Evolutionary conservation across 2,329 filamentous ascomycete genomes (phyloP).

Genomic region (Microcera coccophila): DNA sequence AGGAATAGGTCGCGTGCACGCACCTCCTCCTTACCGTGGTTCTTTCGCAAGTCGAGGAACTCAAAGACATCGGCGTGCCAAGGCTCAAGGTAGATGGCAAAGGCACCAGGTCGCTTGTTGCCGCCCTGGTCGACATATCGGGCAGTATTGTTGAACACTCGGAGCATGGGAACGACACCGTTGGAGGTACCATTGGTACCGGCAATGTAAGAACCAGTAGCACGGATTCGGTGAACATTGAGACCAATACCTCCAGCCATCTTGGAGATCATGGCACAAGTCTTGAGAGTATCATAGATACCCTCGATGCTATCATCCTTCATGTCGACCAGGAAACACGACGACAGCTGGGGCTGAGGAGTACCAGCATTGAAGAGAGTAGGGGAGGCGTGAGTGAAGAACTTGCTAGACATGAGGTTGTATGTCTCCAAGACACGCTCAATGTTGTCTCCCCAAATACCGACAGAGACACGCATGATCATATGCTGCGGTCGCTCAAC

Average conservation of each 20-base stretch:
- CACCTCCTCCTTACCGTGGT: conserved; percentile 97
- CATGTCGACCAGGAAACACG: conserved; percentile 99
- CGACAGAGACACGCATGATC: conserved; percentile 98
- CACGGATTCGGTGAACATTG: conserved; percentile 93
- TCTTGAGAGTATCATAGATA: conserved; percentile 99
- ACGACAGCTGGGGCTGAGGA: conserved; percentile 88
- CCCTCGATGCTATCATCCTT: conserved; percentile 99
- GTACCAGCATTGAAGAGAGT: conserved; percentile 98
- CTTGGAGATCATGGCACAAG: conserved; percentile 99
- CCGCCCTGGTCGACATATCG: conserved; percentile 98
- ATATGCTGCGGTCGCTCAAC: conserved; percentile 97
- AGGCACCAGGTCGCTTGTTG: conserved; percentile 97
- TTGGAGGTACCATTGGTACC: conserved; percentile 98
- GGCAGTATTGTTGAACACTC: conserved; percentile 98
- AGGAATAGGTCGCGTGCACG: conserved; percentile 97
- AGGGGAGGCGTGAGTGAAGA: conserved; percentile 96
- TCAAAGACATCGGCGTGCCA: conserved; percentile 98
- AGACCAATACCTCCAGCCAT: conserved; percentile 97
- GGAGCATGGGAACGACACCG: conserved; percentile 94
- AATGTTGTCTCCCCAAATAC: conserved; percentile 92
- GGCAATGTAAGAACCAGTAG: conserved; percentile 95
- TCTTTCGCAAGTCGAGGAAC: conserved; percentile 97
- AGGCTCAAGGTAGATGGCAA: conserved; percentile 97
- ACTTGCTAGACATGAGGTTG: conserved; percentile 98
- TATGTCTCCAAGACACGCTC: conserved; percentile 96